Conservation (phyloP, 371 early-diverging fungal genomes). For the Mortierella sp. region DNA sequence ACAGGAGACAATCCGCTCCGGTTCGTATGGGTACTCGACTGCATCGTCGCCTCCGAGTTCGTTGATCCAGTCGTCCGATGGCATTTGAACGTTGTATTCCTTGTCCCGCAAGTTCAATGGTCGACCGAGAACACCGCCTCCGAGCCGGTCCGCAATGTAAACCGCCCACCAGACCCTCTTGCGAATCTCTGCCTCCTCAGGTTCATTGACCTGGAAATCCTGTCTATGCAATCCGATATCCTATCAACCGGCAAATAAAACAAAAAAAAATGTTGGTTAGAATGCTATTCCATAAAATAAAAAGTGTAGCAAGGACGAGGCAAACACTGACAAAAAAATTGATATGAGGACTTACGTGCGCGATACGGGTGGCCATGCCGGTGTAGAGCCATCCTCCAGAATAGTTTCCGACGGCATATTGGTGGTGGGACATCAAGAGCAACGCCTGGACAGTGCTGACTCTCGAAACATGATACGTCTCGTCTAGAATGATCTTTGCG, state of each 20-base stretch:
- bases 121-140: constrained; percentile 50
- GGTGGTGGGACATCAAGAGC: constrained; percentile 55
- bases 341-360: constrained; percentile 34
- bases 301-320: not conserved
- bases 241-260: not conserved
- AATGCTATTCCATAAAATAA: not conserved
- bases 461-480: constrained; percentile 55
- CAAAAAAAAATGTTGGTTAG: not conserved
- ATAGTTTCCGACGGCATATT: constrained; percentile 57
- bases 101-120: constrained; percentile 55
- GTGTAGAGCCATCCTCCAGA: constrained; percentile 59
- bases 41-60: constrained; percentile 45
- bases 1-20: constrained; percentile 53
- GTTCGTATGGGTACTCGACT: constrained; percentile 54
- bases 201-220: constrained; percentile 48
- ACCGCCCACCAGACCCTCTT: constrained; percentile 57
- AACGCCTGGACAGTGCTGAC: constrained; percentile 50
- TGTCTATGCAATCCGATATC: constrained; percentile 56
- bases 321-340: not conserved
- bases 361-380: constrained; percentile 54
- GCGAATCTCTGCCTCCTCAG: constrained; percentile 49
- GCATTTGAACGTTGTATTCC: constrained; percentile 55
- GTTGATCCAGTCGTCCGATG: constrained; percentile 50
- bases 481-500: constrained; percentile 56
- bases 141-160: constrained; percentile 55